Conservation (phyloP, 768 basidiomycete species). For the Fomitopsis pulvina region DNA sequence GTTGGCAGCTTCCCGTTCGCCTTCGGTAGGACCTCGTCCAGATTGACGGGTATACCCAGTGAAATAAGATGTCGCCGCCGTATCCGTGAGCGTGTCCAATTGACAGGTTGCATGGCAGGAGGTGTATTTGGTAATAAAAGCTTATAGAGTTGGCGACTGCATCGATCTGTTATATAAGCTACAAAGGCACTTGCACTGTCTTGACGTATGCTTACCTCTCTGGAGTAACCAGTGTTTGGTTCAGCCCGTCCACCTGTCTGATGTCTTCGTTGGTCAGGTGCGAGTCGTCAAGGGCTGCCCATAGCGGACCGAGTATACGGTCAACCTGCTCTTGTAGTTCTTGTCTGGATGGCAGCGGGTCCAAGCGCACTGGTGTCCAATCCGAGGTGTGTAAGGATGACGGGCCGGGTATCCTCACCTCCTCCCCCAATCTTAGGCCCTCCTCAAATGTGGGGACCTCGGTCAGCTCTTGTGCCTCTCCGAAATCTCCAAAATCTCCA, state of each 20-base stretch:
- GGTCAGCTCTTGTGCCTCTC: slow-evolving; percentile 38
- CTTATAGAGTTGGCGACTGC: slow-evolving; percentile 75
- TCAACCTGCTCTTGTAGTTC: slow-evolving; percentile 59
- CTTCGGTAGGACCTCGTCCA: slow-evolving; percentile 84
- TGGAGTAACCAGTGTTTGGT: slow-evolving; percentile 68
- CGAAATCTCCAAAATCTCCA: slow-evolving; percentile 86
- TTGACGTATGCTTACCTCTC: slow-evolving; percentile 50
- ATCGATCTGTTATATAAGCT: slow-evolving; percentile 19
- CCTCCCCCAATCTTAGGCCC: slow-evolving; percentile 29
- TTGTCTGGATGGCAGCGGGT: slow-evolving; percentile 53
- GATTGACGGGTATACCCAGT: slow-evolving; percentile 89
- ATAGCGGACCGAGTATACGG: slow-evolving; percentile 59
- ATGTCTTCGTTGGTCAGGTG: slow-evolving; percentile 64
- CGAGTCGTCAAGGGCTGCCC: slow-evolving; percentile 45
- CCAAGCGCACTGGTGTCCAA: slow-evolving; percentile 60
- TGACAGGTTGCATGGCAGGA: slow-evolving; percentile 76
- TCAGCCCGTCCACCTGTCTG: slow-evolving; percentile 73
- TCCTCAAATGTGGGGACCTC: slow-evolving; percentile 27
- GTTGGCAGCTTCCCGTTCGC: slow-evolving; percentile 65
- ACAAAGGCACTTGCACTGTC: slow-evolving; percentile 6
- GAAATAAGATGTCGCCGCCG: slow-evolving; percentile 86
- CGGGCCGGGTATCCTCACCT: slow-evolving; percentile 31
- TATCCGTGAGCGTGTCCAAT: slow-evolving; percentile 91
- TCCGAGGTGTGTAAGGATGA: slow-evolving; percentile 31
- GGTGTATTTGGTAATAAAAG: slow-evolving; percentile 60